Conservation (phyloP, 371 early-diverging fungal genomes). For the Rhizopus delemar region DNA sequence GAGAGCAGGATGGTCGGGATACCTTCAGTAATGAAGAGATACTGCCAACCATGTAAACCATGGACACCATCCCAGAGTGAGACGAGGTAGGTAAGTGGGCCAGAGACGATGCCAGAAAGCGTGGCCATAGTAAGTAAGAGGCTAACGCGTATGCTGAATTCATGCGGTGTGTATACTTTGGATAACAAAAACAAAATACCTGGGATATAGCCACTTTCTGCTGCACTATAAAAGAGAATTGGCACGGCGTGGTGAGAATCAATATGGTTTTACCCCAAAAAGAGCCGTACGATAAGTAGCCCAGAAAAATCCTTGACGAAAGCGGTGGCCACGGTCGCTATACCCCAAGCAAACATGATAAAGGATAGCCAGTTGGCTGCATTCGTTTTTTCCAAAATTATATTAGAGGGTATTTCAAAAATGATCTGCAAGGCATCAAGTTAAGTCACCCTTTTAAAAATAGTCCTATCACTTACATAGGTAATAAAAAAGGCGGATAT, state of each 20-base stretch:
- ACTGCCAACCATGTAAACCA: slow-evolving; percentile 39
- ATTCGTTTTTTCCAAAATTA: slow-evolving; percentile 37
- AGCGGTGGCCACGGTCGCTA: slow-evolving; percentile 30
- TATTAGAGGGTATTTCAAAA: slow-evolving; percentile 49
- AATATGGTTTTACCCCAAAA: slow-evolving; percentile 32
- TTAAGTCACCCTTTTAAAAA: not conserved
- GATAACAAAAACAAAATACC: slow-evolving; percentile 34
- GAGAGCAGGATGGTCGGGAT: slow-evolving; percentile 25
- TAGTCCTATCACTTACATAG: slow-evolving; percentile 21
- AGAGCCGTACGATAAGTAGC: slow-evolving; percentile 20
- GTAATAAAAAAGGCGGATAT: slow-evolving; percentile 41
- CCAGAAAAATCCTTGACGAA: slow-evolving; percentile 29
- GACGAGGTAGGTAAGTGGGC: slow-evolving; percentile 28
- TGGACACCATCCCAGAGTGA: slow-evolving; percentile 28
- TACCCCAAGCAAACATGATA: slow-evolving; percentile 50
- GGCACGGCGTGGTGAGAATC: too few species aligned
- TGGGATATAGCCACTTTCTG: slow-evolving; percentile 41
- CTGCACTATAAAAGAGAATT: slow-evolving; percentile 16
- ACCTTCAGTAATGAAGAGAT: slow-evolving; percentile 38
- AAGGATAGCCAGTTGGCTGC: slow-evolving; percentile 45
- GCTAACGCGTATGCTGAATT: slow-evolving; percentile 31
- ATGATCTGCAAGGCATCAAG: slow-evolving; percentile 27
- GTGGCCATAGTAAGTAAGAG: slow-evolving; percentile 28
- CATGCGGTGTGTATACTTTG: slow-evolving; percentile 31
- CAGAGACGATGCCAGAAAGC: slow-evolving; percentile 32